Base-by-base conservation (phyloP, 352 stramenopile species). In the Globisporangium spiculum region DNA sequence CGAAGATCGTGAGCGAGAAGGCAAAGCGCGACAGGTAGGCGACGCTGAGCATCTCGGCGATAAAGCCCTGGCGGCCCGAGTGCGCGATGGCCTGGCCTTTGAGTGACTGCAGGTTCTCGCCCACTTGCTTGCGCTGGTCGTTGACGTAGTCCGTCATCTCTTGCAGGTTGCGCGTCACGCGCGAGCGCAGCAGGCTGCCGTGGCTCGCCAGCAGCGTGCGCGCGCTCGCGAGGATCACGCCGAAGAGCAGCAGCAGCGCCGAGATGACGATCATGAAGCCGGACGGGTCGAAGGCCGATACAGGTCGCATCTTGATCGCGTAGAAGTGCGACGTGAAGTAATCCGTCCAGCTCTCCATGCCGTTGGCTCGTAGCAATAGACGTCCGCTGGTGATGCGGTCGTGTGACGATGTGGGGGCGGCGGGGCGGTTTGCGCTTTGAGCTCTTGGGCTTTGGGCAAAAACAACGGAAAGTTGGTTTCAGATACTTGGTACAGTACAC, bases 251-350 rank as follows among this genome's bases (percentile, higher is more conserved):
- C 64, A 92, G 78, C 67, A 86, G 70, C 63, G 75, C 79, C 34
- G 86, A 84, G 60, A 94, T 74, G 73, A 96, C 69, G 75, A 96
- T 89, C 75, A 96, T 83, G 73, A 94, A 96, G 62, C 88, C 88
- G 30, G 88, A 92, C 54, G 88, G 88, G 59, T 96, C 88, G 63
- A 96, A 96, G 30, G 83, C 84, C 73, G 88, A 96, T 63, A 94
- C 88, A 34, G 88, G 88, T 18, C 83, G 81, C 72, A 89, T 89
- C 73, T 93, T 91, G 78, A 92, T 84, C 41, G 81, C 84, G 79
- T 93, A 91, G 75, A 96, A 96, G 69, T 96, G 88, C 64, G 86
- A 87, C 44, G 81, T 85, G 66, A 93, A 88, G 77, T 92, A 92
- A 66, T 81, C 71, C 30, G 70, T 79, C 86, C 82, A 94, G 77